phyloP scores from a whole-genome alignment of 2,329 filamentous ascomycete species.

The Phialemonium atrogriseum region DNA sequence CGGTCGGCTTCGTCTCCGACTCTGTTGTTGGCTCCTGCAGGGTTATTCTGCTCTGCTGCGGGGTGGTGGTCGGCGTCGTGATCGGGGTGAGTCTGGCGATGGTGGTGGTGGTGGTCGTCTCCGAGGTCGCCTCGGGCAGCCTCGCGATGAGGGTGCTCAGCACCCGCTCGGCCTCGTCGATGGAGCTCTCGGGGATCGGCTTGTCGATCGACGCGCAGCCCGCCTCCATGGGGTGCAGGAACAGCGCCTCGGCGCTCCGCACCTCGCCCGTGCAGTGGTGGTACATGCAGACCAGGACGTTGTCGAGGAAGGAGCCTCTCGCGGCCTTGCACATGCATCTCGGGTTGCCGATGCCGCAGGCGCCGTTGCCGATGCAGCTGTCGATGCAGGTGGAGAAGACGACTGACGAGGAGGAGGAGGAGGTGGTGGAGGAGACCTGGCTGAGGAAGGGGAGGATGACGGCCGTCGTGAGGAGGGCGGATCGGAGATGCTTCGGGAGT shows the following conservation, averaged over 20 bases:
- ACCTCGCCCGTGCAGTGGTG: constrained; percentile 25
- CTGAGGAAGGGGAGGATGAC: background rate
- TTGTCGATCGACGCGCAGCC: constrained; percentile 20
- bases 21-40: too few relatives aligned
- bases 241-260: constrained; percentile 16
- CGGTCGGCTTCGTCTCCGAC: too few relatives aligned
- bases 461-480: background rate
- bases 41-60: too few relatives aligned
- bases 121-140: constrained; percentile 11
- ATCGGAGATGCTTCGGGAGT: background rate
- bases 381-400: constrained; percentile 21
- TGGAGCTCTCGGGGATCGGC: constrained; percentile 21
- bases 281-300: constrained; percentile 29
- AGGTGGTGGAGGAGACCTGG: constrained; percentile 16
- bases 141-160: constrained; percentile 12
- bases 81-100: constrained; percentile 6
- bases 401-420: constrained; percentile 5
- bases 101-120: constrained; percentile 7
- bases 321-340: constrained; percentile 29
- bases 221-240: constrained; percentile 23
- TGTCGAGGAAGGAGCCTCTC: constrained; percentile 23
- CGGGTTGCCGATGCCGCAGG: constrained; percentile 21
- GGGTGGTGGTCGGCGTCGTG: constrained; percentile 9
- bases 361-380: constrained; percentile 24
- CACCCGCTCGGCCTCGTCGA: constrained; percentile 21